These are phyloP conservation scores for Wickerhamomyces canadensis DNA, from an alignment of 805 yeast species.

Conservation along the genomic window DNA sequence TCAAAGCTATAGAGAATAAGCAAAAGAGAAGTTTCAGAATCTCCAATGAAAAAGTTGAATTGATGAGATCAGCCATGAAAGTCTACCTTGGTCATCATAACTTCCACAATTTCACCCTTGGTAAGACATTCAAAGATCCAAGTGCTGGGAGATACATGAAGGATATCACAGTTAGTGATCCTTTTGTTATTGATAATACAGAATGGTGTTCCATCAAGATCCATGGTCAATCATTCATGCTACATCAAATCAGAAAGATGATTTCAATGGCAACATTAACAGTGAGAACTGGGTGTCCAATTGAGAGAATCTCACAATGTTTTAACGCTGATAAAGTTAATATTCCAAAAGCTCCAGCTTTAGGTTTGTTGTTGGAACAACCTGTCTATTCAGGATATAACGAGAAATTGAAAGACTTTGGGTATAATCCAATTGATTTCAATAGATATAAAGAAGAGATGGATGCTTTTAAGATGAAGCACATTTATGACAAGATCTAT, in stretches of 20 bases:
- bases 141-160: slow-evolving; percentile 84
- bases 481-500: slow-evolving; percentile 88
- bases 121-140: slow-evolving; percentile 78
- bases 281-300: slow-evolving; percentile 82
- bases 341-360: slow-evolving; percentile 96
- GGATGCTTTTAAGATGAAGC: slow-evolving; percentile 80
- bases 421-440: slow-evolving; percentile 72
- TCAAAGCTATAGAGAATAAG: slow-evolving; percentile 58
- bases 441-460: slow-evolving; percentile 60
- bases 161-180: slow-evolving; percentile 71
- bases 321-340: slow-evolving; percentile 72
- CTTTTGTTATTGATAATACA: slow-evolving; percentile 86
- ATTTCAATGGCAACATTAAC: slow-evolving; percentile 89
- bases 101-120: slow-evolving; percentile 83
- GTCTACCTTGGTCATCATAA: slow-evolving; percentile 84
- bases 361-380: slow-evolving; percentile 83
- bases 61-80: slow-evolving; percentile 63
- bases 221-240: slow-evolving; percentile 97
- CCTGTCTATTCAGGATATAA: slow-evolving; percentile 91
- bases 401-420: slow-evolving; percentile 60
- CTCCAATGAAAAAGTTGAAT: slow-evolving; percentile 51
- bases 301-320: slow-evolving; percentile 68
- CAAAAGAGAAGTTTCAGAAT: slow-evolving; percentile 68
- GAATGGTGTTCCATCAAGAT: slow-evolving; percentile 96
- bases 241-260: slow-evolving; percentile 97